These are phyloP conservation scores for Hanseniaspora singularis DNA, from an alignment of 805 yeast species.

Conservation along the genomic window DNA sequence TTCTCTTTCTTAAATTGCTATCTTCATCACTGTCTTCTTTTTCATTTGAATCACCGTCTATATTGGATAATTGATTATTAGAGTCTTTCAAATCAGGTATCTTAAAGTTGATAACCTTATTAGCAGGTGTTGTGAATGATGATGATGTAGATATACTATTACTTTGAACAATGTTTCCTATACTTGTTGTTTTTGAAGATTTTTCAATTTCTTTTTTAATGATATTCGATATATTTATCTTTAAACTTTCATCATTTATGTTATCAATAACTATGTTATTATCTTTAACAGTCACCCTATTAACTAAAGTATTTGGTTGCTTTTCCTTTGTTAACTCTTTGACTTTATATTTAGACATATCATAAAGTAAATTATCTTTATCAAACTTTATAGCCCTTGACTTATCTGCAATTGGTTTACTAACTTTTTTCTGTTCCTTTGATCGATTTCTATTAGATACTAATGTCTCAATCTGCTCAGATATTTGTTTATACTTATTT, in stretches of 20 bases:
- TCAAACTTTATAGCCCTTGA: not conserved
- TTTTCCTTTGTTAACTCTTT: too few relatives aligned
- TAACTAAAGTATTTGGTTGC: not conserved
- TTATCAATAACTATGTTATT: slow-evolving; percentile 7
- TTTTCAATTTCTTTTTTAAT: slow-evolving; percentile 14
- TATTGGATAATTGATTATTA: too few relatives aligned
- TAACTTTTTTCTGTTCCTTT: not conserved
- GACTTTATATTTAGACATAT: not conserved
- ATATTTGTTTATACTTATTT: not conserved
- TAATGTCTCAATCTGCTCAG: not conserved
- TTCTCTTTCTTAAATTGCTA: too few relatives aligned
- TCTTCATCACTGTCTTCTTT: not conserved
- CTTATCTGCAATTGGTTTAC: not conserved
- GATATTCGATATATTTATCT: slow-evolving; percentile 11
- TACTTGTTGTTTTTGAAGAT: not conserved
- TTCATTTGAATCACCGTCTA: not conserved
- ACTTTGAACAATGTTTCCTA: too few relatives aligned
- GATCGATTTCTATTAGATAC: not conserved
- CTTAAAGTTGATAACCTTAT: slow-evolving; percentile 1
- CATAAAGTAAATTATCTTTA: slow-evolving; percentile 4
- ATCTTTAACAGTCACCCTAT: not conserved
- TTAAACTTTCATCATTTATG: slow-evolving; percentile 8
- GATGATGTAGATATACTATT: too few relatives aligned
- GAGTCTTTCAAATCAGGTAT: too few relatives aligned
- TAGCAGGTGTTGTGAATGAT: not conserved